Base-by-base conservation (phyloP, 768 basidiomycete genomes). In the Mycena galopus region DNA sequence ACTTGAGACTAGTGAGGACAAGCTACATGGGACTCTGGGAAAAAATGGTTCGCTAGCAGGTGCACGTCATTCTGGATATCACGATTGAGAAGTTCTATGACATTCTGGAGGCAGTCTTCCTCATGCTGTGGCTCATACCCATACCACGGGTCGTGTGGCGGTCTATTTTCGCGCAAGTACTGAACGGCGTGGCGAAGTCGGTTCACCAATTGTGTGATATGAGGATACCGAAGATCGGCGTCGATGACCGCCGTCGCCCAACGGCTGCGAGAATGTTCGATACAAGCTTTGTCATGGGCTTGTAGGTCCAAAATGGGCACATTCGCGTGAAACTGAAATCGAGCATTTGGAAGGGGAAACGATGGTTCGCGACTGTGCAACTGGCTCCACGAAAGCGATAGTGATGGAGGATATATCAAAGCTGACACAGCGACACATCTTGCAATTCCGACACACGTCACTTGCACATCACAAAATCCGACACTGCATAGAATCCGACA, bases 301-400 rank as follows among this genome's bases (percentile, higher is more conserved):
- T 50, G 47, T 50, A n/a, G 47, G 47, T 50, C 47, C 47, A 23
- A 16, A 23, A 50, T n/a, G 47, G 47, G 11, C 47, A 7, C 47
- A 50, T 50, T 50, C 47, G 47, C n/a, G 47, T 50, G 47, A 50
- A 16, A 50, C 47, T 50, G 47, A 50, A 50, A 50, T n/a, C 23
- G 47, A 50, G 47, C 47, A 50, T 50, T 50, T 50, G 47, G 47
- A 50, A 50, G 47, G 47, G 47, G 47, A 50, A 50, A 50, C 47
- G 47, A 50, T 50, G 47, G 47, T 50, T 50, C 47, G n/a, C 47
- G 47, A 27, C 51, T 29, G 25, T 29, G 51, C 27, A 53, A 53
- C 21, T 53, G 51, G 51, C 27, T 29, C 51, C 51, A 53, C 51
- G 51, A 53, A 27, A 53, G 51, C 25, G 51, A 53, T 53, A 53